A percentile compares a stretch with the other conserved stretches of the same genome.
Conservation (phyloP, 148 eudicot species). For the Vaccinium myrtillus region DNA sequence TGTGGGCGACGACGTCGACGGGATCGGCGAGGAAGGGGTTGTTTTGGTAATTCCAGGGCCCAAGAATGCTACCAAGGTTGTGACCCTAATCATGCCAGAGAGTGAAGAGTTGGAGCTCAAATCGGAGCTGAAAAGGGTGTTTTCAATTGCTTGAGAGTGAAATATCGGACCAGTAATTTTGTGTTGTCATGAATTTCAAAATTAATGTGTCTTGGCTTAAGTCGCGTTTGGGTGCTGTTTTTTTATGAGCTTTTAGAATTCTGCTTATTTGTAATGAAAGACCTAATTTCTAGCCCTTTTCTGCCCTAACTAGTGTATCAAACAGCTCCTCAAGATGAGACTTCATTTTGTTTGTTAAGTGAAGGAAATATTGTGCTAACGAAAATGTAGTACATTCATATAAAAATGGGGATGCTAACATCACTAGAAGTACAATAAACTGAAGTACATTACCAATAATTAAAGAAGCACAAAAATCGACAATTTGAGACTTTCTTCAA, state of each 20-base stretch:
- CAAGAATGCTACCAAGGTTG: constrained; percentile 25
- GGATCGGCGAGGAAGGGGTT: constrained; percentile 66
- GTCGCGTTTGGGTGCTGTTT: not conserved
- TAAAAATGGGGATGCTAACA: no score
- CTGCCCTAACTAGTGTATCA: not conserved
- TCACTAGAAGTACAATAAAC: no score
- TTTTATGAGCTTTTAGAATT: not conserved
- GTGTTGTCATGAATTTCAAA: not conserved
- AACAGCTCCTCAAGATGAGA: not conserved
- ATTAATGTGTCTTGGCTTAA: not conserved
- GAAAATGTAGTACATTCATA: no score
- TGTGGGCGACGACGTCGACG: constrained; percentile 47
- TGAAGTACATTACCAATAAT: no score
- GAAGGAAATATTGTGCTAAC: no score
- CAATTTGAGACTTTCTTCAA: no score
- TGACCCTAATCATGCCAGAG: constrained; percentile 59
- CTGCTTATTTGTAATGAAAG: not conserved
- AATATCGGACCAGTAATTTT: not conserved
- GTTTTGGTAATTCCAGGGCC: constrained; percentile 57
- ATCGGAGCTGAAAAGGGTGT: constrained; percentile 36
- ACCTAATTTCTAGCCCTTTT: not conserved
- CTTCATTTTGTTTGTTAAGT: no score
- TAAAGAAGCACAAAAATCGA: no score
- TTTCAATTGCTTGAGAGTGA: constrained; percentile 25
- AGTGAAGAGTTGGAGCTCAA: constrained; percentile 38